These are phyloP conservation scores for Fusarium falciforme DNA, from an alignment of 2,329 filamentous ascomycete species.

Conservation along the genomic window DNA sequence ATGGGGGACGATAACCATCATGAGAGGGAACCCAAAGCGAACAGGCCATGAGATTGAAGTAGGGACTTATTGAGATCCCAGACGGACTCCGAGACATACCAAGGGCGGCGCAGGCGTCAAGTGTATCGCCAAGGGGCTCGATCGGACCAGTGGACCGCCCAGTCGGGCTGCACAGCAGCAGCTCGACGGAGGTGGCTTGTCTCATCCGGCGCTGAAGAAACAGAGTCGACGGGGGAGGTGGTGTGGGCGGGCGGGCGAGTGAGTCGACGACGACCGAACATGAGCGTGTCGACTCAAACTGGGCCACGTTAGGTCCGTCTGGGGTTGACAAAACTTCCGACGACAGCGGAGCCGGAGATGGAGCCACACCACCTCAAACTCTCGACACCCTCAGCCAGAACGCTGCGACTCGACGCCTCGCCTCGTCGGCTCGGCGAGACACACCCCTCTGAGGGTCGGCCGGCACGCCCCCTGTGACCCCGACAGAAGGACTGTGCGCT, in stretches of 20 bases:
- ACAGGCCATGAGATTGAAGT: slow-evolving; percentile 30
- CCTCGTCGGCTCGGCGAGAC: slow-evolving; percentile 19
- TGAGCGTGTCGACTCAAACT: slow-evolving; percentile 43
- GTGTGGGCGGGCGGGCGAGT: slow-evolving; percentile 43
- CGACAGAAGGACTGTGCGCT: slow-evolving; percentile 25
- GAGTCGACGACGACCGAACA: slow-evolving; percentile 41
- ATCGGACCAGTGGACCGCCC: slow-evolving; percentile 44
- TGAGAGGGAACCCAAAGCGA: slow-evolving; percentile 18
- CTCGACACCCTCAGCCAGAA: slow-evolving; percentile 25
- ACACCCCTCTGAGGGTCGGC: slow-evolving; percentile 23
- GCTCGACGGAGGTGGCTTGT: slow-evolving; percentile 44
- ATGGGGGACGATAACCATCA: not conserved
- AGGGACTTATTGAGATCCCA: slow-evolving; percentile 27
- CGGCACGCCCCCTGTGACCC: slow-evolving; percentile 31
- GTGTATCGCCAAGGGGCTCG: slow-evolving; percentile 44
- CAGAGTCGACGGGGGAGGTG: slow-evolving; percentile 36
- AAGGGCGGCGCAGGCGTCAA: slow-evolving; percentile 44
- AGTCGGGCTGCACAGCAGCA: slow-evolving; percentile 44
- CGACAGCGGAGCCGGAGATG: slow-evolving; percentile 36
- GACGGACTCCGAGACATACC: slow-evolving; percentile 41
- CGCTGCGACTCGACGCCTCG: slow-evolving; percentile 30
- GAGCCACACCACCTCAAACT: slow-evolving; percentile 31
- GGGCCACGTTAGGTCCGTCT: slow-evolving; percentile 46
- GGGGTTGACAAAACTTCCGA: slow-evolving; percentile 47
- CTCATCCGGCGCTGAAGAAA: slow-evolving; percentile 44